These are phyloP conservation scores for Phascolomyces articulosus DNA, from an alignment of 371 early-diverging fungal genomes.

Conservation along the genomic window DNA sequence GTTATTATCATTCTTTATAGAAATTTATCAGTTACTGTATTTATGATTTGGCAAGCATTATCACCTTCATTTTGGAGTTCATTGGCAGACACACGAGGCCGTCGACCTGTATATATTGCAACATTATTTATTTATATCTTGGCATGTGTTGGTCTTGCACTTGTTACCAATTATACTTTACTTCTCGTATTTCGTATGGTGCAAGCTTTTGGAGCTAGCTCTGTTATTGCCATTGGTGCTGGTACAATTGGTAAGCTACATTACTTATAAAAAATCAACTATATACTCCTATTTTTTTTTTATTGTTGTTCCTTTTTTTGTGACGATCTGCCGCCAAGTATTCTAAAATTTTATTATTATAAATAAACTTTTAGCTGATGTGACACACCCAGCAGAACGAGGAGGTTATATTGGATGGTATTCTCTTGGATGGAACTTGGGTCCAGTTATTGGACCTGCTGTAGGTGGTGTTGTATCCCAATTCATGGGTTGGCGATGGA, in stretches of 20 bases:
- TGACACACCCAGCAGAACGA: conserved; percentile 20
- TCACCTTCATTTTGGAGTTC: conserved; percentile 66
- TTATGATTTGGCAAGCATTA: conserved; percentile 50
- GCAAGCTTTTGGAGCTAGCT: conserved; percentile 69
- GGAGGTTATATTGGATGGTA: conserved; percentile 25
- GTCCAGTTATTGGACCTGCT: conserved; percentile 26
- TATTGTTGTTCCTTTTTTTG: neutral
- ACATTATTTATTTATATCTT: conserved; percentile 62
- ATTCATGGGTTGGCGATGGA: conserved; percentile 33
- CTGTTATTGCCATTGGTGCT: conserved; percentile 70
- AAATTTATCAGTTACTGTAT: conserved; percentile 39
- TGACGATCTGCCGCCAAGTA: too few species aligned
- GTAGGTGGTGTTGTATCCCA: conserved; percentile 24
- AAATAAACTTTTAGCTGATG: conserved; percentile 12
- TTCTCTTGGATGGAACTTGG: conserved; percentile 22
- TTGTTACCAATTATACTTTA: conserved; percentile 46
- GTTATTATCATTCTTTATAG: conserved; percentile 15
- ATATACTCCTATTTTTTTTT: neutral
- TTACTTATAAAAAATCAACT: too few species aligned
- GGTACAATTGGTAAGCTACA: conserved; percentile 66
- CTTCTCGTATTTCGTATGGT: conserved; percentile 64
- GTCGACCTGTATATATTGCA: conserved; percentile 64
- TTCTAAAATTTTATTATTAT: too few species aligned
- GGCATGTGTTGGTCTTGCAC: conserved; percentile 62
- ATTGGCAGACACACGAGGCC: conserved; percentile 65